Conservation (phyloP, 2,329 filamentous ascomycete genomes). For the Claviceps citrina region DNA sequence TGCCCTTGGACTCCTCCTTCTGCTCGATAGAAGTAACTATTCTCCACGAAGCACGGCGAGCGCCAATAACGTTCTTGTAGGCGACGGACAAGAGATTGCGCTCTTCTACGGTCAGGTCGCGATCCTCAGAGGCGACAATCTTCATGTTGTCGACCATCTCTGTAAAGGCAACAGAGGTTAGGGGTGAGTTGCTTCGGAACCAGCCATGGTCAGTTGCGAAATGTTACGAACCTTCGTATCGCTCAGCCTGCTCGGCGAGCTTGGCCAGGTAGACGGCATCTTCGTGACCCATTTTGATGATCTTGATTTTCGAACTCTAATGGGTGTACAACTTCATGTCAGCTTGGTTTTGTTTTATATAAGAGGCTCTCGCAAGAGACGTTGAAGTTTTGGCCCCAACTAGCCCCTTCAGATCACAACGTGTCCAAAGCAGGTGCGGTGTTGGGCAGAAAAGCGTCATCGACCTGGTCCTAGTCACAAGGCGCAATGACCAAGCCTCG, state of each 20-base stretch:
- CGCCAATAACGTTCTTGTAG: slow-evolving; percentile 98
- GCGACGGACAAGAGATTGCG: slow-evolving; percentile 93
- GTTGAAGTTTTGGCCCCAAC: background rate
- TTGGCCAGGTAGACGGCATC: slow-evolving; percentile 99
- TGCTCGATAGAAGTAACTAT: slow-evolving; percentile 98
- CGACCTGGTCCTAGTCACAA: background rate
- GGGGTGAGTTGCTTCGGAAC: slow-evolving; percentile 7
- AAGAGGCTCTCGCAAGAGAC: background rate
- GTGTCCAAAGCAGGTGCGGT: background rate
- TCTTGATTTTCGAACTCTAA: slow-evolving; percentile 1
- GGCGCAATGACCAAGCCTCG: background rate
- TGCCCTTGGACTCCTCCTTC: slow-evolving; percentile 99
- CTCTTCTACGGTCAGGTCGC: slow-evolving; percentile 79
- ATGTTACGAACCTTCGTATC: slow-evolving; percentile 75
- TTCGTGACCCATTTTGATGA: slow-evolving; percentile 85
- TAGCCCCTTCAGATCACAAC: slow-evolving; percentile 1
- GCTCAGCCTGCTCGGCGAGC: slow-evolving; percentile 99
- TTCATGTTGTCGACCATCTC: slow-evolving; percentile 99
- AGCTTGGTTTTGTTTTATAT: background rate
- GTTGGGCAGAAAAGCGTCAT: slow-evolving; percentile 2
- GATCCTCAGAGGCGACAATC: slow-evolving; percentile 79
- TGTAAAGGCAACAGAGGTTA: slow-evolving; percentile 25
- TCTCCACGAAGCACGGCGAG: slow-evolving; percentile 93
- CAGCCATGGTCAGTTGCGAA: background rate
- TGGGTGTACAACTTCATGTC: background rate